Percentiles rank a stretch among this genome's conserved stretches.
phyloP scores from a whole-genome alignment of 2,329 filamentous ascomycete genomes.

The Ceratocystis cacaofunesta region DNA sequence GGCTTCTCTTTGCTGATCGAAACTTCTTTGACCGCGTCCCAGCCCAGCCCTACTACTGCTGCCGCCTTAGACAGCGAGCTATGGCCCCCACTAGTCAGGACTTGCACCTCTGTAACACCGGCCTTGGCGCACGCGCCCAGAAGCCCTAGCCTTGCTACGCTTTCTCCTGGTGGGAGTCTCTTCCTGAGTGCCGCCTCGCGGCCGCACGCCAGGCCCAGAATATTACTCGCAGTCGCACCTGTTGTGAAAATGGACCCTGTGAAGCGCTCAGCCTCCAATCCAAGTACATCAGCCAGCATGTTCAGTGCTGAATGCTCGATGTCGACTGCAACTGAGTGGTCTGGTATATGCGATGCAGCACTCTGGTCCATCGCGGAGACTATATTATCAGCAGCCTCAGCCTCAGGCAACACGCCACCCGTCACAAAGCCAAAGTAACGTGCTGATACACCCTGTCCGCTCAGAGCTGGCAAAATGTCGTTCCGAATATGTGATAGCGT shows the following conservation, averaged over 20 bases:
- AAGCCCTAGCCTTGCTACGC: slow-evolving; percentile 56
- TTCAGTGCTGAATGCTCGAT: slow-evolving; percentile 59
- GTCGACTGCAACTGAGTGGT: slow-evolving; percentile 58
- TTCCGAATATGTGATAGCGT: slow-evolving; percentile 28
- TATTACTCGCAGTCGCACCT: slow-evolving; percentile 61
- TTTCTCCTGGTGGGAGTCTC: slow-evolving; percentile 24
- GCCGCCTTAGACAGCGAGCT: slow-evolving; percentile 76
- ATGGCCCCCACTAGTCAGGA: slow-evolving; percentile 70
- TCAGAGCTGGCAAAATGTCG: slow-evolving; percentile 45
- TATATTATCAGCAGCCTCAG: slow-evolving; percentile 70
- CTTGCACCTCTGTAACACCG: slow-evolving; percentile 52
- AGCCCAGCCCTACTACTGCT: slow-evolving; percentile 64
- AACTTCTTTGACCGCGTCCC: slow-evolving; percentile 50
- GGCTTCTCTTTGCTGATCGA: slow-evolving; percentile 32
- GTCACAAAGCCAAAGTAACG: slow-evolving; percentile 85
- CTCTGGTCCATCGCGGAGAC: slow-evolving; percentile 73
- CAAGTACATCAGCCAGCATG: slow-evolving; percentile 54
- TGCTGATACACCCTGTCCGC: slow-evolving; percentile 45
- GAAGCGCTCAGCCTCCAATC: slow-evolving; percentile 47
- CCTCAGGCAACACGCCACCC: slow-evolving; percentile 64
- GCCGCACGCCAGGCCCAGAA: slow-evolving; percentile 54
- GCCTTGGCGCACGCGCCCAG: slow-evolving; percentile 48
- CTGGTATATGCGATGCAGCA: slow-evolving; percentile 64
- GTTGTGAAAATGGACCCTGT: slow-evolving; percentile 38
- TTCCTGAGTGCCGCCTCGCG: slow-evolving; percentile 47